These are phyloP conservation scores for Leccinum ochraceum DNA, from an alignment of 768 basidiomycete species.

Conservation along the genomic window DNA sequence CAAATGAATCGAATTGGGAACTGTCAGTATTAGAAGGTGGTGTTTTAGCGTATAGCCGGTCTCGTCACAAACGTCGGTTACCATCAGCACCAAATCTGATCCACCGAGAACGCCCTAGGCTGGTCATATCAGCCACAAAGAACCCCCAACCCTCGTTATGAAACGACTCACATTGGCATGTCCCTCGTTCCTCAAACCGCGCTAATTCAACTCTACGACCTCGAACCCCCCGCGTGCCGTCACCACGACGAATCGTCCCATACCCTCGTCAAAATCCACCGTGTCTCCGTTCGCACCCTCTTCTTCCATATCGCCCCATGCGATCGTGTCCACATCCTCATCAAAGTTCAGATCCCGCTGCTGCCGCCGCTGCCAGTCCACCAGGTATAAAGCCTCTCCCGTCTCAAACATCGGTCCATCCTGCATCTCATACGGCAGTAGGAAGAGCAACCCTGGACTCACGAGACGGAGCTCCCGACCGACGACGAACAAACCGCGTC, in stretches of 20 bases:
- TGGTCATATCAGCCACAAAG: background rate
- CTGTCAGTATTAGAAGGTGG: background rate
- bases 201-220: slow-evolving; percentile 24
- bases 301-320: background rate
- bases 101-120: background rate
- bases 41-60: background rate
- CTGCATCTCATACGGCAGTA: slow-evolving; percentile 33
- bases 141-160: background rate
- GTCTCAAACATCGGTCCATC: slow-evolving; percentile 29
- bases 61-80: background rate
- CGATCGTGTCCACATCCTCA: background rate
- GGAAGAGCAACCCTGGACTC: slow-evolving; percentile 24
- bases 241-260: slow-evolving; percentile 33
- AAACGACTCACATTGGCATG: background rate
- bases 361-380: slow-evolving; percentile 10
- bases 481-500: slow-evolving; percentile 30
- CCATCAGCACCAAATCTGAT: background rate
- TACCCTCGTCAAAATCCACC: slow-evolving; percentile 34
- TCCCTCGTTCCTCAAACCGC: background rate
- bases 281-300: slow-evolving; percentile 11
- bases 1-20: background rate
- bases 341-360: background rate
- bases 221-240: slow-evolving; percentile 29
- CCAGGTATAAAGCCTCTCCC: slow-evolving; percentile 19
- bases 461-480: slow-evolving; percentile 27